Evolutionary conservation across 164 flowering plant species (phyloP).

Genomic region (Aristolochia fimbriata): DNA sequence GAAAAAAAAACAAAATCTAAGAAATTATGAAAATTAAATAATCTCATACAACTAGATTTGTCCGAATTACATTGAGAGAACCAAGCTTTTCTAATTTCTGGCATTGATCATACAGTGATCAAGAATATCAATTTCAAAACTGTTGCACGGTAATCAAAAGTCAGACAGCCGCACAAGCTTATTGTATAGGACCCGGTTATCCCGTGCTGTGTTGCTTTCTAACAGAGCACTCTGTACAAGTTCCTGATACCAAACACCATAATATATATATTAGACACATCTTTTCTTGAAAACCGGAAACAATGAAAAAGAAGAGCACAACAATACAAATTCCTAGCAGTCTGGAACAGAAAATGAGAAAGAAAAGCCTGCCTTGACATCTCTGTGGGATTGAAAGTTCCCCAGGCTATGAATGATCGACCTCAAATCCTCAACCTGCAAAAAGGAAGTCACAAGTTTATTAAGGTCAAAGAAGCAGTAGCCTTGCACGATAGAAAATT

Average conservation of each 20-base stretch:
- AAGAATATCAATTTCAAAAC: too few species aligned
- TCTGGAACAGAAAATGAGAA: not conserved
- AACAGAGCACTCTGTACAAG: slow-evolving; percentile 88
- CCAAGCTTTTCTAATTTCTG: too few species aligned
- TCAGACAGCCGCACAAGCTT: slow-evolving; percentile 55
- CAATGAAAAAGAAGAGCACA: not conserved
- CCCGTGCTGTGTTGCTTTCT: slow-evolving; percentile 87
- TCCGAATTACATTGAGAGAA: too few species aligned
- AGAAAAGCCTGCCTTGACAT: slow-evolving; percentile 59
- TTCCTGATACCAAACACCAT: slow-evolving; percentile 39
- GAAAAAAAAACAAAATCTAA: too few species aligned
- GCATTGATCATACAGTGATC: too few species aligned
- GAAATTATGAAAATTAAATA: too few species aligned
- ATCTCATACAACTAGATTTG: too few species aligned
- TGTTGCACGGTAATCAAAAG: slow-evolving; percentile 5
- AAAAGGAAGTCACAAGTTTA: not conserved
- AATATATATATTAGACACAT: not conserved
- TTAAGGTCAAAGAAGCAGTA: too few species aligned
- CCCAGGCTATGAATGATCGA: slow-evolving; percentile 76
- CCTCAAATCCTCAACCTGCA: slow-evolving; percentile 95
- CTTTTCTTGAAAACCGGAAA: not conserved
- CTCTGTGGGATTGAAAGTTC: slow-evolving; percentile 72
- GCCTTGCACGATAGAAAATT: not conserved
- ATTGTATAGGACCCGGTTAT: slow-evolving; percentile 73
- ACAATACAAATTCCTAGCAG: not conserved